Conservation (phyloP, 345 rosid species). For the Populus tremula region DNA sequence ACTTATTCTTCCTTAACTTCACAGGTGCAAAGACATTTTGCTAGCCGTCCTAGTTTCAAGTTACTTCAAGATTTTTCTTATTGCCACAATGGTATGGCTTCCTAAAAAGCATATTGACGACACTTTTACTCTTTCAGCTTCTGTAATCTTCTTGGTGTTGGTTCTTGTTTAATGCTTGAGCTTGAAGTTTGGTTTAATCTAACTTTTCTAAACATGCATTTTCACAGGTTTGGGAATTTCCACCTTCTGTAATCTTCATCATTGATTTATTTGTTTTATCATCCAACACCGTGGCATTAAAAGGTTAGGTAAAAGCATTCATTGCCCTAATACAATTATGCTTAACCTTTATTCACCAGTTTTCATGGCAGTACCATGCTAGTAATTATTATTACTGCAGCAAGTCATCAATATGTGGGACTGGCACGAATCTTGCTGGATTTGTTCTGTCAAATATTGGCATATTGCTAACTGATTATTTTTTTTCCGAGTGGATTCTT, state of each 20-base stretch:
- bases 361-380: not conserved
- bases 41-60: conserved; percentile 66
- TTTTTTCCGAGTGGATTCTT: not conserved
- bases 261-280: conserved; percentile 72
- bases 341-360: not conserved
- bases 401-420: not conserved
- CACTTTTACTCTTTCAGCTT: not conserved
- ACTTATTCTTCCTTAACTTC: not conserved
- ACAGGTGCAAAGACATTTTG: conserved; percentile 49
- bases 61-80: conserved; percentile 64
- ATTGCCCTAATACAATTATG: not conserved
- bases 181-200: conserved; percentile 2
- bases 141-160: not conserved
- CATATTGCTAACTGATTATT: not conserved
- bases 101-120: not conserved
- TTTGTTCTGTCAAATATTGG: not conserved
- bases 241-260: conserved; percentile 61
- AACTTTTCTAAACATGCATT: conserved; percentile 10
- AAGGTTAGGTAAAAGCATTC: conserved; percentile 46
- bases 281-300: conserved; percentile 65
- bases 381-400: not conserved
- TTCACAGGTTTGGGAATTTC: conserved; percentile 80
- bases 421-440: not conserved
- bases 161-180: not conserved
- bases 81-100: conserved; percentile 59